Percentiles rank a stretch among this genome's conserved stretches.
Evolutionary conservation across 2,329 filamentous ascomycete genomes (phyloP).

Genomic region (Fusarium euwallaceae): DNA sequence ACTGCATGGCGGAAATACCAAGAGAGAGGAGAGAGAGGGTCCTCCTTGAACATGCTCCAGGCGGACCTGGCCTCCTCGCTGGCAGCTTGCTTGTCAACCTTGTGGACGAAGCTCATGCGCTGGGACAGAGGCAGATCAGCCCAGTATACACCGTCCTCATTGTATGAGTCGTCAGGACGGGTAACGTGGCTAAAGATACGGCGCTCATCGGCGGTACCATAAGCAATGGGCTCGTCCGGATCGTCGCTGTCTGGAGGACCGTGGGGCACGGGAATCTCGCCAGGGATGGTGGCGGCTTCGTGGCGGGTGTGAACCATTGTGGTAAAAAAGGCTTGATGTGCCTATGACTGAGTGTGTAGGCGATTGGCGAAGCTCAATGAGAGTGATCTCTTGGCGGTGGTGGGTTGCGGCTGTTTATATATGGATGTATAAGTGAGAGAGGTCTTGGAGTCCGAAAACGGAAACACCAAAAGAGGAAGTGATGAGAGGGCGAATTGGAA

Average conservation of each 20-base stretch:
- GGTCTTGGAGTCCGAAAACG: constrained; percentile 13
- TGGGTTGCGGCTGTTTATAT: constrained; percentile 1
- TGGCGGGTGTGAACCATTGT: constrained; percentile 49
- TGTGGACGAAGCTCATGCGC: constrained; percentile 80
- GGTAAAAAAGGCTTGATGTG: constrained; percentile 9
- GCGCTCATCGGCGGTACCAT: constrained; percentile 64
- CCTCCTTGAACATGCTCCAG: constrained; percentile 85
- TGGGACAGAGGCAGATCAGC: constrained; percentile 82
- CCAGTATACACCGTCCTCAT: constrained; percentile 88
- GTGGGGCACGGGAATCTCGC: constrained; percentile 69
- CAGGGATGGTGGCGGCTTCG: constrained; percentile 56
- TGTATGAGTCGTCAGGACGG: constrained; percentile 90
- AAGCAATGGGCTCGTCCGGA: constrained; percentile 60
- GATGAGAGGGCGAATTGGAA: constrained; percentile 29
- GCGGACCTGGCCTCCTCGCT: constrained; percentile 75
- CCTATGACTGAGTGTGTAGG: constrained; percentile 4
- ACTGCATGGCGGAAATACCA: constrained; percentile 94
- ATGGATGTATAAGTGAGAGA: neutral
- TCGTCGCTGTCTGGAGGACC: constrained; percentile 61
- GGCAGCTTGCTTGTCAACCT: constrained; percentile 79
- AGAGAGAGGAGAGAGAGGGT: constrained; percentile 84
- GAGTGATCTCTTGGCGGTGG: constrained; percentile 9
- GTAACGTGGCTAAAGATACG: constrained; percentile 83
- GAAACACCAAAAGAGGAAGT: constrained; percentile 26
- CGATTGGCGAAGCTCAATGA: constrained; percentile 4